Evolutionary conservation across 371 early-diverging fungal species (phyloP).

Genomic region (Lichtheimia hyalospora): DNA sequence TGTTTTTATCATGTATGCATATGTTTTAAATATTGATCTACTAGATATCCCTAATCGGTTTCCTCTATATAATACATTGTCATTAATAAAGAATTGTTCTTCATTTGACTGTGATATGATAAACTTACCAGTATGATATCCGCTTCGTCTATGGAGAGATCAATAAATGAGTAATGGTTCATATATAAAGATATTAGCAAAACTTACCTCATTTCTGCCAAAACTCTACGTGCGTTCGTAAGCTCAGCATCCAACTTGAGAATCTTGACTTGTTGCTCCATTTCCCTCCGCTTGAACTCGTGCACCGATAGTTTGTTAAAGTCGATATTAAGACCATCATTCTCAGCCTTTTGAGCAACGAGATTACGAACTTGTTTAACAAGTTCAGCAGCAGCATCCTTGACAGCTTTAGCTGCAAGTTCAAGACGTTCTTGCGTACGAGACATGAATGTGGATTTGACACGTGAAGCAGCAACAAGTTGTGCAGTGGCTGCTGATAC

Average conservation of each 20-base stretch:
- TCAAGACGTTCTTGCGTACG: constrained; percentile 92
- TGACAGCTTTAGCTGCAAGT: constrained; percentile 89
- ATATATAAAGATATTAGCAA: neutral
- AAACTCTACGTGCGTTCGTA: constrained; percentile 76
- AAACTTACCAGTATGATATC: constrained; percentile 41
- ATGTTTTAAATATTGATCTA: no score
- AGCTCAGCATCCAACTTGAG: constrained; percentile 93
- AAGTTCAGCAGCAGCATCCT: constrained; percentile 85
- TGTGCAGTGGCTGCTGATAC: constrained; percentile 96
- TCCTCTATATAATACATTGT: neutral
- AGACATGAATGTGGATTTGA: constrained; percentile 89
- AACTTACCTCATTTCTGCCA: constrained; percentile 84
- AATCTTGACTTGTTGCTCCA: constrained; percentile 97
- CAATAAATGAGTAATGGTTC: neutral
- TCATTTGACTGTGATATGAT: neutral
- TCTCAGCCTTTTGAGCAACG: constrained; percentile 65
- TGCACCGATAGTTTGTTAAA: constrained; percentile 80
- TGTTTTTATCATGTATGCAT: no score
- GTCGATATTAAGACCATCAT: constrained; percentile 58
- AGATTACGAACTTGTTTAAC: constrained; percentile 90
- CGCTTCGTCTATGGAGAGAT: constrained; percentile 37
- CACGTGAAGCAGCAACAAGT: constrained; percentile 95
- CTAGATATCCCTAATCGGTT: neutral
- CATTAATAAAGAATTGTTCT: neutral
- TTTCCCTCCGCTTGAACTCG: constrained; percentile 94